Percentiles rank a stretch among this genome's conserved stretches.
These are phyloP conservation scores for Tympanopsis confertula DNA, from an alignment of 2,329 filamentous ascomycete species.

Conservation along the genomic window DNA sequence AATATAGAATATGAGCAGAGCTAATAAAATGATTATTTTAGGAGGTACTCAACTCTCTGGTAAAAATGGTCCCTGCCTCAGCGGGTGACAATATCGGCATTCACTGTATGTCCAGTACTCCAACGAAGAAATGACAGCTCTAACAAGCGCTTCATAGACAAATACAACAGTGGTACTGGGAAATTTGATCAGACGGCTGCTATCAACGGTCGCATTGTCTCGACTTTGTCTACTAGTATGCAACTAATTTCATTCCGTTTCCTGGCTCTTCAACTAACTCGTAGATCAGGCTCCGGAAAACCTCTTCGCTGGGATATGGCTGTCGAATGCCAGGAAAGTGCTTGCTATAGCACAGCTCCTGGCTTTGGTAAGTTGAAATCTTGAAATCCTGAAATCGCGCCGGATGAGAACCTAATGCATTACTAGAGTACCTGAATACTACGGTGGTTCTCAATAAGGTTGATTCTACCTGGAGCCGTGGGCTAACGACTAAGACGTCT, in stretches of 20 bases:
- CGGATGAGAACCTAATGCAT: too few relatives aligned
- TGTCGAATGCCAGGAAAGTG: slow-evolving; percentile 16
- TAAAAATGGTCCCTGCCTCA: slow-evolving; percentile 12
- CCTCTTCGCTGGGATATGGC: slow-evolving; percentile 18
- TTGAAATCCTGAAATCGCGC: too few relatives aligned
- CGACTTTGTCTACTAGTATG: slow-evolving; percentile 13
- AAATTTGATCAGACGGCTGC: slow-evolving; percentile 16
- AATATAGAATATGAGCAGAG: too few relatives aligned
- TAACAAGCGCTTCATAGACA: too few relatives aligned
- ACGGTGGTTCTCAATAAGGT: slow-evolving; percentile 14
- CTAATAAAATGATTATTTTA: too few relatives aligned
- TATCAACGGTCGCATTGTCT: slow-evolving; percentile 14
- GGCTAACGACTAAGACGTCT: slow-evolving; percentile 13
- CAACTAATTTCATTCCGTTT: too few relatives aligned
- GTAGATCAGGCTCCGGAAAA: slow-evolving; percentile 12
- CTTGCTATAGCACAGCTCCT: slow-evolving; percentile 12
- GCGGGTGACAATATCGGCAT: slow-evolving; percentile 13
- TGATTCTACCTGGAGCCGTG: slow-evolving; percentile 12
- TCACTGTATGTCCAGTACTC: slow-evolving; percentile 13
- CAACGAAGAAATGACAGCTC: too few relatives aligned
- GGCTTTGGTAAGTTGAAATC: slow-evolving; percentile 16
- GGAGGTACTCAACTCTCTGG: slow-evolving; percentile 14
- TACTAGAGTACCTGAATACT: slow-evolving; percentile 15
- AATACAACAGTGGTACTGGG: slow-evolving; percentile 15
- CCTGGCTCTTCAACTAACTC: background rate